phyloP scores from a whole-genome alignment of 2,329 filamentous ascomycete species.

The Fusarium tupiense region DNA sequence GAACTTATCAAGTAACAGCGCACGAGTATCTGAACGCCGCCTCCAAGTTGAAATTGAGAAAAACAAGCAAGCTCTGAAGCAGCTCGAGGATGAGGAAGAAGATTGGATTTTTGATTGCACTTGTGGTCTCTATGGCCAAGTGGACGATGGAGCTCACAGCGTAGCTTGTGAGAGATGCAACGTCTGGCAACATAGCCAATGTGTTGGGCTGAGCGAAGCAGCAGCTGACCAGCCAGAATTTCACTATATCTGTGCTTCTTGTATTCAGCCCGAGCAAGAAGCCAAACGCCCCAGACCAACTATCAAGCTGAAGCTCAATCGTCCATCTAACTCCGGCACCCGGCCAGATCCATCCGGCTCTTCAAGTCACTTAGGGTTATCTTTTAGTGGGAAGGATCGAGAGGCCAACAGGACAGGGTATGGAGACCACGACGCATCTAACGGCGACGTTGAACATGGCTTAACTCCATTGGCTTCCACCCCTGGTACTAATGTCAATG shows the following conservation, averaged over 20 bases:
- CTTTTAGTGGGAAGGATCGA: not conserved
- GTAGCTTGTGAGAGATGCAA: slow-evolving; percentile 94
- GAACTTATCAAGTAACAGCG: slow-evolving; percentile 62
- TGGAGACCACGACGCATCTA: slow-evolving; percentile 2
- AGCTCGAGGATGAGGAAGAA: slow-evolving; percentile 78
- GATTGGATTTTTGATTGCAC: slow-evolving; percentile 96
- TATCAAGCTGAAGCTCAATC: slow-evolving; percentile 63
- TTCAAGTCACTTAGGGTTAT: slow-evolving; percentile 1
- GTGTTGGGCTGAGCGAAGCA: slow-evolving; percentile 79
- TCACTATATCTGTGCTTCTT: slow-evolving; percentile 84
- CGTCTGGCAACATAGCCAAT: slow-evolving; percentile 97
- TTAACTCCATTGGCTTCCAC: slow-evolving; percentile 16
- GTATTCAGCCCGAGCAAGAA: slow-evolving; percentile 73
- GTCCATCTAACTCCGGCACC: slow-evolving; percentile 23
- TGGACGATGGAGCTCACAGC: slow-evolving; percentile 94
- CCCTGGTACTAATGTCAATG: slow-evolving; percentile 25
- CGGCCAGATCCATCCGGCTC: slow-evolving; percentile 11
- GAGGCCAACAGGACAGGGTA: not conserved
- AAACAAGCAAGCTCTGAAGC: slow-evolving; percentile 78
- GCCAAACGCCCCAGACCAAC: slow-evolving; percentile 64
- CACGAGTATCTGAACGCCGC: slow-evolving; percentile 79
- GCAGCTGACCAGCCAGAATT: slow-evolving; percentile 89
- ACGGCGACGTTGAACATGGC: slow-evolving; percentile 21
- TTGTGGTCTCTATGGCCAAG: slow-evolving; percentile 89
- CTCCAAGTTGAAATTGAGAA: slow-evolving; percentile 85